Conservation (phyloP, 495 filamentous ascomycete species). For the Cercophora newfieldiana region DNA sequence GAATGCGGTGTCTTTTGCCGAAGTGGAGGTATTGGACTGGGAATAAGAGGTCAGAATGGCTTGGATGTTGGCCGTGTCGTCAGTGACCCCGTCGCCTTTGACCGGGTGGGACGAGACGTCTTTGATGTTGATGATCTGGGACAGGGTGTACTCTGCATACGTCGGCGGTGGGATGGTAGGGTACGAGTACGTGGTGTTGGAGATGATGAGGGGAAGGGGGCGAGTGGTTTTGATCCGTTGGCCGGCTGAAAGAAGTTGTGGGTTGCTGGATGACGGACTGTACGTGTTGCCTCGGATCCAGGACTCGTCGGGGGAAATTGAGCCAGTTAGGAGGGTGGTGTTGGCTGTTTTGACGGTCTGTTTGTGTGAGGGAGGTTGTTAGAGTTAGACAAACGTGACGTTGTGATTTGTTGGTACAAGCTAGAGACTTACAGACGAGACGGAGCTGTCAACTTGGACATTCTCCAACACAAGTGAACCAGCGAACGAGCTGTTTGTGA, state of each 20-base stretch:
- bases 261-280: not conserved
- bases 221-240: conserved; percentile 28
- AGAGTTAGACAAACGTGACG: not conserved
- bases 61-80: conserved; percentile 3
- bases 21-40: no score
- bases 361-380: no score
- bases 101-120: not conserved
- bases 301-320: conserved; percentile 16
- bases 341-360: conserved; percentile 25
- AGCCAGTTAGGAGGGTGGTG: conserved; percentile 24
- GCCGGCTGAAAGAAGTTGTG: conserved; percentile 6
- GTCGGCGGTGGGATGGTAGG: conserved; percentile 40
- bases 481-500: conserved; percentile 37
- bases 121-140: conserved; percentile 25
- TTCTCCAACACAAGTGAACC: conserved; percentile 56
- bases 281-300: conserved; percentile 35
- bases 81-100: not conserved
- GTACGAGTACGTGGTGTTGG: conserved; percentile 38
- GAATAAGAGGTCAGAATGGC: not conserved
- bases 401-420: not conserved
- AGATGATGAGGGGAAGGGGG: conserved; percentile 29
- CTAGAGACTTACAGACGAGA: conserved; percentile 17
- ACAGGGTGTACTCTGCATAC: conserved; percentile 41
- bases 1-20: no score
- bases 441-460: conserved; percentile 29